Conservation (phyloP, 768 basidiomycete species). For the Chiua virens region DNA sequence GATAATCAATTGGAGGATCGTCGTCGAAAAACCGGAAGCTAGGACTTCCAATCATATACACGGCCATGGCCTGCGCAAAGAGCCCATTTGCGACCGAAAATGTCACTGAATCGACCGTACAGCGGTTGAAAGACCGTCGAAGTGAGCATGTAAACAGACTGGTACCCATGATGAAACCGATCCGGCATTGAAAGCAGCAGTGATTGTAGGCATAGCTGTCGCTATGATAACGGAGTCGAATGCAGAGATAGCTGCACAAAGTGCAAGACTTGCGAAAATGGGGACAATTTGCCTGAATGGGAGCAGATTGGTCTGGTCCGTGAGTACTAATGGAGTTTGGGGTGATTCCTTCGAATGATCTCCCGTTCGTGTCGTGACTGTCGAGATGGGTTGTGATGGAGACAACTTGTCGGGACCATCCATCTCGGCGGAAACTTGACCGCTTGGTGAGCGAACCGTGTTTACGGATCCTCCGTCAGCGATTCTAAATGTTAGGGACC, state of each 20-base stretch:
- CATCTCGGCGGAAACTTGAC: not conserved
- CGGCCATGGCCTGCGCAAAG: slow-evolving; percentile 56
- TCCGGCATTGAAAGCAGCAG: slow-evolving; percentile 57
- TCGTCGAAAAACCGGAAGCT: slow-evolving; percentile 63
- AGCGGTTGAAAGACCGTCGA: slow-evolving; percentile 42
- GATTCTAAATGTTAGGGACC: not conserved
- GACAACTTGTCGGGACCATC: slow-evolving; percentile 1
- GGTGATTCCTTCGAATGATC: not conserved
- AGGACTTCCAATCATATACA: slow-evolving; percentile 69
- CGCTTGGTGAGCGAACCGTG: not conserved
- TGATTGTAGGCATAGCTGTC: slow-evolving; percentile 72
- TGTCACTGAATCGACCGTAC: slow-evolving; percentile 64
- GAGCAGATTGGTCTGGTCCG: slow-evolving; percentile 77
- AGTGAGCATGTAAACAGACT: slow-evolving; percentile 65
- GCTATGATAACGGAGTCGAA: slow-evolving; percentile 75
- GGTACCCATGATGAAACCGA: slow-evolving; percentile 61
- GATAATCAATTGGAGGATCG: slow-evolving; percentile 65
- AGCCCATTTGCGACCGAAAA: slow-evolving; percentile 63
- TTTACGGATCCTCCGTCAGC: slow-evolving; percentile 1
- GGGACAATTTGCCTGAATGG: slow-evolving; percentile 62
- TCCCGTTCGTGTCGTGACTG: not conserved
- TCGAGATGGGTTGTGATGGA: slow-evolving; percentile 6
- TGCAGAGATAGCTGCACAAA: slow-evolving; percentile 61
- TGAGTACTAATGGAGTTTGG: slow-evolving; percentile 33
- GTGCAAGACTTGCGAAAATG: slow-evolving; percentile 59